Conservation (phyloP, 2,329 filamentous ascomycete species). For the Ascochyta fabae region DNA sequence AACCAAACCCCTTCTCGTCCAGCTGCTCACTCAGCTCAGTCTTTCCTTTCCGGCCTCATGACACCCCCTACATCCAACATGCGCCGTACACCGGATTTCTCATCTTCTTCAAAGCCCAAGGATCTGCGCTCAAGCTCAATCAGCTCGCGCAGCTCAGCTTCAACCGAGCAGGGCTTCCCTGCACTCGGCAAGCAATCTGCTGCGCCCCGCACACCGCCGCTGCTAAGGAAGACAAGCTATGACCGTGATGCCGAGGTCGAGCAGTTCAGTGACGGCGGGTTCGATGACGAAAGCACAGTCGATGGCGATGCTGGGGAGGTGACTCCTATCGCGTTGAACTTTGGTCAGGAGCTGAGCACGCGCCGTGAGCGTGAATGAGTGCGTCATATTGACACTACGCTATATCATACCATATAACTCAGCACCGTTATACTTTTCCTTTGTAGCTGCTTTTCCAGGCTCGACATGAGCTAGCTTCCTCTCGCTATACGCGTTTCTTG, state of each 20-base stretch:
- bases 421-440: conserved; percentile 3
- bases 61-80: conserved; percentile 84
- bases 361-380: conserved; percentile 14
- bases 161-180: conserved; percentile 41
- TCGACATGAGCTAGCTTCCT: conserved; percentile 13
- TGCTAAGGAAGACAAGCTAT: conserved; percentile 63
- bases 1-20: conserved; percentile 44
- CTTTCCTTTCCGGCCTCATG: conserved; percentile 78
- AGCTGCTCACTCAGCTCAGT: conserved; percentile 59
- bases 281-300: conserved; percentile 59
- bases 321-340: conserved; percentile 44
- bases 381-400: neutral
- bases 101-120: conserved; percentile 39
- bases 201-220: conserved; percentile 57
- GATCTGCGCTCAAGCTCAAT: conserved; percentile 36
- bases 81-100: conserved; percentile 64
- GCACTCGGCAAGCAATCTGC: conserved; percentile 34
- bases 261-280: conserved; percentile 55
- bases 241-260: conserved; percentile 65
- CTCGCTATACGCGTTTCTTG: conserved; percentile 12
- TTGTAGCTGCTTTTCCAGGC: conserved; percentile 13
- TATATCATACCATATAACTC: neutral
- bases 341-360: conserved; percentile 37
- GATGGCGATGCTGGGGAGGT: conserved; percentile 50
- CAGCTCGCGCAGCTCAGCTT: conserved; percentile 34